These are phyloP conservation scores for Micractinium sp. DNA, from an alignment of 139 green algal genomes.

Conservation along the genomic window DNA sequence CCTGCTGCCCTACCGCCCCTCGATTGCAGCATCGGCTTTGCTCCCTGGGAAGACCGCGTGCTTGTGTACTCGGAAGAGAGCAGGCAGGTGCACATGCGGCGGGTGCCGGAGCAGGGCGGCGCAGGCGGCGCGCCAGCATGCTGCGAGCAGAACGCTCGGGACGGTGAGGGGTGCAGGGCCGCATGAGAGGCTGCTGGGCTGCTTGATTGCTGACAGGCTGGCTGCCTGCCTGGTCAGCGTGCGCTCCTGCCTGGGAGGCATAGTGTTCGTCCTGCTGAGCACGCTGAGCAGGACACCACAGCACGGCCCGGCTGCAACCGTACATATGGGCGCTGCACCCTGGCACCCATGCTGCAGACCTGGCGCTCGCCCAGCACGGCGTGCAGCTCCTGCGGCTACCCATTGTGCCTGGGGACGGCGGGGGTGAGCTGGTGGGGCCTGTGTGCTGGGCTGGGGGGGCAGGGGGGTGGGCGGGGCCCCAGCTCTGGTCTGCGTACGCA, in stretches of 20 bases:
- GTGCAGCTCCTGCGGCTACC: constrained; percentile 33
- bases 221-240: not conserved
- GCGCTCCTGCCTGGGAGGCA: too few species aligned
- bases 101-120: not conserved
- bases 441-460: not conserved
- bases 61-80: constrained; percentile 42
- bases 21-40: constrained; percentile 24
- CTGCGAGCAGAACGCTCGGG: not conserved
- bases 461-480: not conserved
- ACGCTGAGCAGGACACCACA: too few species aligned
- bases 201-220: not conserved
- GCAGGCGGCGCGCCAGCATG: not conserved
- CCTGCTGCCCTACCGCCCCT: not conserved
- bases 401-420: not conserved
- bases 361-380: not conserved
- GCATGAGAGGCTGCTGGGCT: too few species aligned
- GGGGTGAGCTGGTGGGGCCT: not conserved
- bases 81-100: not conserved
- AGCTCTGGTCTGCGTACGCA: too few species aligned
- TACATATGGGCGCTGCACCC: not conserved
- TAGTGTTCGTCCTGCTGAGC: too few species aligned
- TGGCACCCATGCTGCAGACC: not conserved
- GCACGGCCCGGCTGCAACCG: not conserved
- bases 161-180: not conserved
- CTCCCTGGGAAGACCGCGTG: constrained; percentile 30